phyloP scores from a whole-genome alignment of 2,329 filamentous ascomycete species.

The Ceratocystiopsis minuta region DNA sequence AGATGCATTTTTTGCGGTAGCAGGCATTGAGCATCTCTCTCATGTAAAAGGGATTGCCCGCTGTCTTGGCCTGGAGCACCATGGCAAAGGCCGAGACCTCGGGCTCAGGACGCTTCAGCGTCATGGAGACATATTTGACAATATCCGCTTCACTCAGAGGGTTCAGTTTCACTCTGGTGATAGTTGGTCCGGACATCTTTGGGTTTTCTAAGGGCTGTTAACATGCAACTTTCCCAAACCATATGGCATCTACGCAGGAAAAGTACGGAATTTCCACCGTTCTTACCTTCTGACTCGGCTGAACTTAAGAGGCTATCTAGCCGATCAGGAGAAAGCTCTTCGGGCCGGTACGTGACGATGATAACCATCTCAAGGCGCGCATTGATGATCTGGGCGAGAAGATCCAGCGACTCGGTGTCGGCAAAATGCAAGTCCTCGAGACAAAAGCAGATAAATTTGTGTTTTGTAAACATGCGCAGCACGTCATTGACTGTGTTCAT shows the following conservation, averaged over 20 bases:
- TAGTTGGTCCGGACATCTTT: constrained; percentile 29
- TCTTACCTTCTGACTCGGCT: constrained; percentile 31
- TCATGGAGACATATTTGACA: constrained; percentile 63
- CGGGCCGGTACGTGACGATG: constrained; percentile 57
- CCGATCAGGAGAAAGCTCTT: constrained; percentile 40
- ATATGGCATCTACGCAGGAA: too few species aligned
- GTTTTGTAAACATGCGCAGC: constrained; percentile 58
- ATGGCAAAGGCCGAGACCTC: constrained; percentile 62
- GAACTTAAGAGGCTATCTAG: constrained; percentile 37
- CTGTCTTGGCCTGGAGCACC: constrained; percentile 75
- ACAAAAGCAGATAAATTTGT: constrained; percentile 77
- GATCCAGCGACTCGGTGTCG: constrained; percentile 69
- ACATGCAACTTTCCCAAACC: too few species aligned
- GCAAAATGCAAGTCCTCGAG: constrained; percentile 84
- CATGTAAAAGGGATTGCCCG: constrained; percentile 80
- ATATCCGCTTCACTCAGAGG: constrained; percentile 68
- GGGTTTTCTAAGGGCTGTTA: constrained; percentile 19
- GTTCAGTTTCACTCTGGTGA: constrained; percentile 53
- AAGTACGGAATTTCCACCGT: too few species aligned
- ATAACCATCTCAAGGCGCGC: constrained; percentile 67
- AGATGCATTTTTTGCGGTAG: constrained; percentile 72
- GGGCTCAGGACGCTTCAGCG: constrained; percentile 54
- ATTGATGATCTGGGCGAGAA: constrained; percentile 64
- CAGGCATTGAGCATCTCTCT: constrained; percentile 79
- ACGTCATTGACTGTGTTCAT: constrained; percentile 83